Conservation (phyloP, 352 stramenopile genomes). For the Phytophthora sp. region DNA sequence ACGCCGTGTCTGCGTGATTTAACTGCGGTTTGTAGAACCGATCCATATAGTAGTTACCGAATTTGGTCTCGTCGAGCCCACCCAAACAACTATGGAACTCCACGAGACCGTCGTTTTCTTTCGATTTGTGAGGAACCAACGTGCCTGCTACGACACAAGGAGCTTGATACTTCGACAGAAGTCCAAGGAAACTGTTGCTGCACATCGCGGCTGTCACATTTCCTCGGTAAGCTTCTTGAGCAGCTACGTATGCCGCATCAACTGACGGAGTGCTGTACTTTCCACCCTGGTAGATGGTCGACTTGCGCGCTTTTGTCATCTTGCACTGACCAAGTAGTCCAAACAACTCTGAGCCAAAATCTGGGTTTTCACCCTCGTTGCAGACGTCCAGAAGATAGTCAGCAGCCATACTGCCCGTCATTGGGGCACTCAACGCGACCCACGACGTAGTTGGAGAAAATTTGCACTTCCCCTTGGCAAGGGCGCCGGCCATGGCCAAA, state of each 20-base stretch:
- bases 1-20: slow-evolving; percentile 50
- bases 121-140: slow-evolving; percentile 24
- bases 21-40: slow-evolving; percentile 37
- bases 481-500: slow-evolving; percentile 25
- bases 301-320: slow-evolving; percentile 15
- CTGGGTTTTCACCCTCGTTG: not conserved
- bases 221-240: slow-evolving; percentile 30
- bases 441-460: slow-evolving; percentile 23
- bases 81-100: slow-evolving; percentile 41
- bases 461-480: slow-evolving; percentile 25
- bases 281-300: slow-evolving; percentile 37
- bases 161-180: slow-evolving; percentile 32
- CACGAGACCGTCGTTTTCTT: too few relatives aligned
- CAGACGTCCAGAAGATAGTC: slow-evolving; percentile 41
- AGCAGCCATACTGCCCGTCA: slow-evolving; percentile 49
- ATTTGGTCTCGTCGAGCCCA: slow-evolving; percentile 21
- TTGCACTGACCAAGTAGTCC: slow-evolving; percentile 44
- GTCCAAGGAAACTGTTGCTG: slow-evolving; percentile 34
- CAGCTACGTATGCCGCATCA: slow-evolving; percentile 27
- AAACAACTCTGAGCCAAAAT: slow-evolving; percentile 15
- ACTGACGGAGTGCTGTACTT: slow-evolving; percentile 24
- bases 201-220: slow-evolving; percentile 45
- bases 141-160: slow-evolving; percentile 13
- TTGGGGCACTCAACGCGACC: slow-evolving; percentile 38
- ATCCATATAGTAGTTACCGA: slow-evolving; percentile 28